Percentiles rank a stretch among this genome's conserved stretches.
Conservation (phyloP, 2,329 filamentous ascomycete genomes). For the Diplodia sapinea region DNA sequence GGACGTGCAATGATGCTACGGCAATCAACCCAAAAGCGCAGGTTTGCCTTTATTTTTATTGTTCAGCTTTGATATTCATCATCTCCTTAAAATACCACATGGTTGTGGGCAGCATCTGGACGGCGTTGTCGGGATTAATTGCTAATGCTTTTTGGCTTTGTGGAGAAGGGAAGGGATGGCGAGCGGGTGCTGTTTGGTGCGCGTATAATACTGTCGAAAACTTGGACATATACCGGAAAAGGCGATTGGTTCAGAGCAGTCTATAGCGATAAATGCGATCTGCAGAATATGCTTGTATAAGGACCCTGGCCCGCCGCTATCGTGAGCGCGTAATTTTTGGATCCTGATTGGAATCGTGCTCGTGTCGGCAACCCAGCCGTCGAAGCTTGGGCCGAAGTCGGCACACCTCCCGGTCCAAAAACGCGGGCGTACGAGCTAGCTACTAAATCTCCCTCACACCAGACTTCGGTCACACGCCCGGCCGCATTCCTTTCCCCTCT, state of each 20-base stretch:
- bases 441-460: background rate
- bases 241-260: constrained; percentile 19
- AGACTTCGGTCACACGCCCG: constrained; percentile 1
- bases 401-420: constrained; percentile 16
- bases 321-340: constrained; percentile 8
- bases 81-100: constrained; percentile 20
- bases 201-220: constrained; percentile 16
- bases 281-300: background rate
- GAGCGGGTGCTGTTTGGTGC: background rate
- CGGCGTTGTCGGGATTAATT: constrained; percentile 21
- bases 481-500: background rate
- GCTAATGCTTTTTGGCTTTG: background rate
- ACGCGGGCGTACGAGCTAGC: constrained; percentile 1
- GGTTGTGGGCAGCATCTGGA: constrained; percentile 18
- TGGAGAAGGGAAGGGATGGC: background rate
- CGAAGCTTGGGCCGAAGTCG: constrained; percentile 16
- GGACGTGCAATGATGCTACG: constrained; percentile 1
- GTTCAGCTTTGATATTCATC: background rate
- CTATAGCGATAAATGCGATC: constrained; percentile 22
- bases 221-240: constrained; percentile 9
- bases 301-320: background rate
- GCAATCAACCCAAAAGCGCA: constrained; percentile 4
- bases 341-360: constrained; percentile 6
- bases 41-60: constrained; percentile 3
- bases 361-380: background rate